Conservation (phyloP, 1,284 basidiomycete species). For the Puccinia triticina region DNA sequence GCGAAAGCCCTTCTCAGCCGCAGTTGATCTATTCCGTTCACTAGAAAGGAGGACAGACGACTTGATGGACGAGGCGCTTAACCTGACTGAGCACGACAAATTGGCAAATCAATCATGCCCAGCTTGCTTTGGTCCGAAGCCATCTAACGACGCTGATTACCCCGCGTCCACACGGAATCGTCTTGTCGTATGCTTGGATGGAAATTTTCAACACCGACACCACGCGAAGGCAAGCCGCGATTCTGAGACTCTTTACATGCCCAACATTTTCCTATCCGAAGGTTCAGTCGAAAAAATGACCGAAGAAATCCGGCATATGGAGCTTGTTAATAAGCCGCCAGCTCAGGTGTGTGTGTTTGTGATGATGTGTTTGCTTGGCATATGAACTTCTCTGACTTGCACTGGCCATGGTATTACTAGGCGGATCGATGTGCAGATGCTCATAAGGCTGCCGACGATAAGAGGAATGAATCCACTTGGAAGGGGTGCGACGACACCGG, state of each 20-base stretch:
- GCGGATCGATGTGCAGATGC: conserved; percentile 11
- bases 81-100: not conserved
- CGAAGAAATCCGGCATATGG: not conserved
- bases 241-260: not conserved
- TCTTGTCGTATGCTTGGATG: conserved; percentile 7
- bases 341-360: not conserved
- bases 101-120: not conserved
- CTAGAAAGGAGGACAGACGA: not conserved
- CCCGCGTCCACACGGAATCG: not conserved
- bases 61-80: not conserved
- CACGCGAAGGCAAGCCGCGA: not conserved
- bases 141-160: not conserved
- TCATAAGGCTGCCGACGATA: conserved; percentile 20
- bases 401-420: not conserved
- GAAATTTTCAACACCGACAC: conserved; percentile 18
- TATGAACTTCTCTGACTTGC: not conserved
- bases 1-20: not conserved
- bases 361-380: too few species aligned
- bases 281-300: not conserved
- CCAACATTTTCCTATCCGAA: not conserved
- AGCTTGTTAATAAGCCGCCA: not conserved
- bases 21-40: not conserved
- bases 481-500: conserved; percentile 13
- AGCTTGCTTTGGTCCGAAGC: not conserved
- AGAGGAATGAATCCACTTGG: conserved; percentile 15